Evolutionary conservation across 1,284 basidiomycete species (phyloP).

Genomic region (Cryptococcus hybrid): DNA sequence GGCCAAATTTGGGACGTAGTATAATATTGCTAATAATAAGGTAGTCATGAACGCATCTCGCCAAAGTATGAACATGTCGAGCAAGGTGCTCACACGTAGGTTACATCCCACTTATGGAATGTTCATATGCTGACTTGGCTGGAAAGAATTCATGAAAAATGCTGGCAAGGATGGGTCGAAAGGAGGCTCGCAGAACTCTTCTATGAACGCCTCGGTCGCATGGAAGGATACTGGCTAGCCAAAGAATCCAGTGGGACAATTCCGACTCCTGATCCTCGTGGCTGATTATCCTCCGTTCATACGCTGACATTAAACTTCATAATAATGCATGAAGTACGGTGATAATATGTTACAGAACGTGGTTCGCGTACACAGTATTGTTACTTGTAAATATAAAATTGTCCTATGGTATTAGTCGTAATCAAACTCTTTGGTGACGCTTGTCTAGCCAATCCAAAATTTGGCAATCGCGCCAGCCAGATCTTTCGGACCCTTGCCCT

Average conservation of each 20-base stretch:
- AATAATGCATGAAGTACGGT: neutral
- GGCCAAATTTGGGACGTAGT: no score
- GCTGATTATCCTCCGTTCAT: neutral
- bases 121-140: neutral
- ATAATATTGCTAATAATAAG: no score
- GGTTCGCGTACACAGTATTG: neutral
- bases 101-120: no score
- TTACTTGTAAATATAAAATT: neutral
- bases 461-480: conserved; percentile 36
- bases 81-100: no score
- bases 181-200: conserved; percentile 6
- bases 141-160: conserved; percentile 11
- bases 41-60: no score
- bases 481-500: conserved; percentile 32
- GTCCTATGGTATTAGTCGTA: neutral
- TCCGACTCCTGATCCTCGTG: neutral
- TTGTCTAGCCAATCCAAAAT: conserved; percentile 42
- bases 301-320: neutral
- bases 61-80: no score
- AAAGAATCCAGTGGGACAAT: neutral
- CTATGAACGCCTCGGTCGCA: conserved; percentile 10
- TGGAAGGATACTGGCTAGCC: conserved; percentile 11
- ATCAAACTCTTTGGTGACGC: neutral
- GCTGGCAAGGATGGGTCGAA: conserved; percentile 4
- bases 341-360: neutral